Evolutionary conservation across 2,329 filamentous ascomycete genomes (phyloP).

Genomic region (Ceratocystis eucalypticola): DNA sequence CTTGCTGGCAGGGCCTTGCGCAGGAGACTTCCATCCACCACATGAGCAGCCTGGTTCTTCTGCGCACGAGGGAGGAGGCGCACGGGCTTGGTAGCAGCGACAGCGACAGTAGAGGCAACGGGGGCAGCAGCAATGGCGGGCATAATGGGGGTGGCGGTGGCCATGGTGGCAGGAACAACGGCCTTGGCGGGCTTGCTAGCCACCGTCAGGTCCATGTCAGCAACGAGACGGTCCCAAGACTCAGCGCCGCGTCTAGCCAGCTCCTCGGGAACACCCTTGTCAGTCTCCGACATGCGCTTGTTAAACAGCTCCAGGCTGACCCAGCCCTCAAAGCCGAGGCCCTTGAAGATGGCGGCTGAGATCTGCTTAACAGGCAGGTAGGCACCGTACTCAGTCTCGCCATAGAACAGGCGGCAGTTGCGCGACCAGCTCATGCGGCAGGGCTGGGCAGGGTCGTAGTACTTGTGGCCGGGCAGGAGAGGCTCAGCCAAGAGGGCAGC

Average conservation of each 20-base stretch:
- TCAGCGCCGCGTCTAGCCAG: constrained; percentile 40
- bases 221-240: constrained; percentile 36
- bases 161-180: not conserved
- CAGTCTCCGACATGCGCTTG: constrained; percentile 40
- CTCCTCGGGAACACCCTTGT: constrained; percentile 37
- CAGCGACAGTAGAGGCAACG: not conserved
- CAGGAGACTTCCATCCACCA: not conserved
- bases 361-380: constrained; percentile 55
- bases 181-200: not conserved
- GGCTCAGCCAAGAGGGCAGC: constrained; percentile 49
- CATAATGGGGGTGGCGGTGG: not conserved
- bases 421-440: constrained; percentile 61
- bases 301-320: constrained; percentile 61
- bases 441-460: constrained; percentile 27
- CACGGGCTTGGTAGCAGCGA: not conserved
- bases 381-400: constrained; percentile 45
- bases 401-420: constrained; percentile 49
- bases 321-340: constrained; percentile 54
- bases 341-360: constrained; percentile 46
- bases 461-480: constrained; percentile 33
- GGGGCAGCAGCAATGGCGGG: not conserved
- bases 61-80: not conserved
- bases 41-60: not conserved
- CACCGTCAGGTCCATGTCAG: constrained; percentile 25
- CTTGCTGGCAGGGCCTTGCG: constrained; percentile 5